A percentile compares a stretch with the other conserved stretches of the same genome.
Conservation (phyloP, 768 basidiomycete genomes). For the Dacryopinax primogenitus region DNA sequence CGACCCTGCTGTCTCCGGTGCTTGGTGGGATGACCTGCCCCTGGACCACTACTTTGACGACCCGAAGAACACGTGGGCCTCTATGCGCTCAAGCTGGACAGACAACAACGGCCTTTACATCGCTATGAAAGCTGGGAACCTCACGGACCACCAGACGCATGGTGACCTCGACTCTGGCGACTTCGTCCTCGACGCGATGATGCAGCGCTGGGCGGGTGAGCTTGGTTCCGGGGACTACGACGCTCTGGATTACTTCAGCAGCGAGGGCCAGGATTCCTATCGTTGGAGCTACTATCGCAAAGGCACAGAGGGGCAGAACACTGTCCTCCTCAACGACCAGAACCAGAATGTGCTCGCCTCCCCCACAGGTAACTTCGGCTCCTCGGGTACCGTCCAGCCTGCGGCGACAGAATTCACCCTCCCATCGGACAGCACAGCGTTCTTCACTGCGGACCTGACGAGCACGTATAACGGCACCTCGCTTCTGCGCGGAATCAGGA, state of each 20-base stretch:
- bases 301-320: slow-evolving; percentile 37
- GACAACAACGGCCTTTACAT: slow-evolving; percentile 32
- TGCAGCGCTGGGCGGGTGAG: slow-evolving; percentile 34
- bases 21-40: slow-evolving; percentile 35
- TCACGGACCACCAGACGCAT: slow-evolving; percentile 31
- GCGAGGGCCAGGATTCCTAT: slow-evolving; percentile 27
- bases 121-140: slow-evolving; percentile 33
- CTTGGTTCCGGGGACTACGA: slow-evolving; percentile 34
- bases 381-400: slow-evolving; percentile 30
- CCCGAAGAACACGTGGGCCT: slow-evolving; percentile 29
- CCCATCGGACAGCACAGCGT: slow-evolving; percentile 26
- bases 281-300: slow-evolving; percentile 36
- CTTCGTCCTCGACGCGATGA: slow-evolving; percentile 35
- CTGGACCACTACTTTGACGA: slow-evolving; percentile 33
- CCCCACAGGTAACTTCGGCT: slow-evolving; percentile 25
- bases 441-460: slow-evolving; percentile 31
- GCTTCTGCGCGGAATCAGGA: slow-evolving; percentile 32
- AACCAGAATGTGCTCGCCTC: slow-evolving; percentile 33
- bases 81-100: slow-evolving; percentile 33
- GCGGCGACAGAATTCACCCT: slow-evolving; percentile 26
- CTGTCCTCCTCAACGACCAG: slow-evolving; percentile 27
- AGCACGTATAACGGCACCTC: slow-evolving; percentile 24
- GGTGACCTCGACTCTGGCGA: slow-evolving; percentile 35
- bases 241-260: slow-evolving; percentile 28
- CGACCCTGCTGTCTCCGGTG: slow-evolving; percentile 30